Conservation (phyloP, 2,329 filamentous ascomycete species). For the Thielaviopsis cerberus region DNA sequence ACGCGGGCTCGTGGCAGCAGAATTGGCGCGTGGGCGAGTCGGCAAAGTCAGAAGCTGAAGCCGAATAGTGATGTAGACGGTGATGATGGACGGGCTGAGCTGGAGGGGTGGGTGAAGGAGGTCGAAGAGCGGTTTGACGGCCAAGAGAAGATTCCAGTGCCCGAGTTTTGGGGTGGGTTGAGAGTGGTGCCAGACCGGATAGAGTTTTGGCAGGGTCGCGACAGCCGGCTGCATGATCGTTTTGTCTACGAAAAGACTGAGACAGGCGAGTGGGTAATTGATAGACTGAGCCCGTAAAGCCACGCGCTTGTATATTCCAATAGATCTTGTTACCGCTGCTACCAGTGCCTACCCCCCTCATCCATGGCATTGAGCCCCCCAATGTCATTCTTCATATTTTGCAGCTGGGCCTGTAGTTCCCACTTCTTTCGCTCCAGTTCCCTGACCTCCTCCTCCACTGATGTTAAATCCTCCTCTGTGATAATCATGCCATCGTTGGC, state of each 20-base stretch:
- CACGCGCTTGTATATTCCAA: too few species aligned
- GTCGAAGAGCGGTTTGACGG: conserved; percentile 58
- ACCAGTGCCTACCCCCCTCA: conserved; percentile 12
- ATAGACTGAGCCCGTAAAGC: conserved; percentile 52
- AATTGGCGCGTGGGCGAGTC: conserved; percentile 83
- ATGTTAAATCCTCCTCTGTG: conserved; percentile 49
- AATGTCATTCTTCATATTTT: conserved; percentile 36
- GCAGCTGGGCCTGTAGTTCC: conserved; percentile 34
- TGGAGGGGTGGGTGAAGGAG: conserved; percentile 63
- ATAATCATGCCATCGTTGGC: conserved; percentile 25
- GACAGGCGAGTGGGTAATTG: conserved; percentile 40
- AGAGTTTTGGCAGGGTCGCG: conserved; percentile 91
- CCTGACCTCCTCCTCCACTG: conserved; percentile 48
- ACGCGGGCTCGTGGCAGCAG: conserved; percentile 59
- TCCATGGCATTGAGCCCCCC: conserved; percentile 35
- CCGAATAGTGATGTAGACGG: conserved; percentile 20
- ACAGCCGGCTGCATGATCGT: conserved; percentile 80
- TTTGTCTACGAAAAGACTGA: conserved; percentile 49
- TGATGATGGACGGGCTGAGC: conserved; percentile 50
- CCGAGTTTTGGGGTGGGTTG: conserved; percentile 86
- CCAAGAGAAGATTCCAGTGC: conserved; percentile 65
- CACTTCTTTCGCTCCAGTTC: conserved; percentile 38
- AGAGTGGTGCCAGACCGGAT: conserved; percentile 68
- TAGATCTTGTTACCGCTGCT: not conserved
- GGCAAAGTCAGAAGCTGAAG: conserved; percentile 61